Percentiles rank a stretch among this genome's conserved stretches.
Conservation (phyloP, 805 yeast genomes). For the Kurtzmaniella cleridarum region DNA sequence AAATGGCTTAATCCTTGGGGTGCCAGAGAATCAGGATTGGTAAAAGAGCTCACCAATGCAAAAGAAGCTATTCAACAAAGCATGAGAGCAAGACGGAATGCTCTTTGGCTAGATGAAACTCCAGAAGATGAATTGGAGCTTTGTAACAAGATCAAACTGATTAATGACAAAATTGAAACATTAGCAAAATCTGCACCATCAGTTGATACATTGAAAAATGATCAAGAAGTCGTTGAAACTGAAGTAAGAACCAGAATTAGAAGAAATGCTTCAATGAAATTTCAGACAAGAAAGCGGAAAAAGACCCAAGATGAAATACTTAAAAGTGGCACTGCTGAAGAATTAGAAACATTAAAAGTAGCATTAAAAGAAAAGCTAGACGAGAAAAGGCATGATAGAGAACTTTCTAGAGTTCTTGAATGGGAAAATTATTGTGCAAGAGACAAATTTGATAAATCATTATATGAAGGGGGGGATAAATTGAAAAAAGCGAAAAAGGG, state of each 20-base stretch:
- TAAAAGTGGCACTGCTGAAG: slow-evolving; percentile 21
- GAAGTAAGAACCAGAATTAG: slow-evolving; percentile 5
- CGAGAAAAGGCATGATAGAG: slow-evolving; percentile 33
- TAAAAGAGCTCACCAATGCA: slow-evolving; percentile 53
- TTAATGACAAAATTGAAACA: slow-evolving; percentile 14
- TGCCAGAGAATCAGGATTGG: slow-evolving; percentile 57
- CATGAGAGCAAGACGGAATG: slow-evolving; percentile 53
- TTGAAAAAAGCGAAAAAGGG: slow-evolving; percentile 14
- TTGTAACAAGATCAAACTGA: slow-evolving; percentile 33
- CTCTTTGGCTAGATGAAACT: slow-evolving; percentile 40
- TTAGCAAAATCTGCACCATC: slow-evolving; percentile 10
- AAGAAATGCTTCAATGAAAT: slow-evolving; percentile 8
- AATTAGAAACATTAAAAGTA: slow-evolving; percentile 16
- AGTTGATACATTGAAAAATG: slow-evolving; percentile 11
- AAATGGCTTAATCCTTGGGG: slow-evolving; percentile 78
- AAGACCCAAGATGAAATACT: slow-evolving; percentile 25
- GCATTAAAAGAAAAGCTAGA: slow-evolving; percentile 26
- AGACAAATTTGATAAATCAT: slow-evolving; percentile 45
- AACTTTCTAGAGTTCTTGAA: slow-evolving; percentile 42
- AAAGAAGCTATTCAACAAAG: slow-evolving; percentile 50
- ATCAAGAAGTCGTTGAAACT: slow-evolving; percentile 8
- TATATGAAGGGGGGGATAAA: slow-evolving; percentile 52
- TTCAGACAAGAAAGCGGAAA: slow-evolving; percentile 30
- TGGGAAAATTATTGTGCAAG: slow-evolving; percentile 62
- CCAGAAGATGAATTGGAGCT: slow-evolving; percentile 38